Evolutionary conservation across 1,284 basidiomycete genomes (phyloP).

Genomic region (Naganishia sp.): DNA sequence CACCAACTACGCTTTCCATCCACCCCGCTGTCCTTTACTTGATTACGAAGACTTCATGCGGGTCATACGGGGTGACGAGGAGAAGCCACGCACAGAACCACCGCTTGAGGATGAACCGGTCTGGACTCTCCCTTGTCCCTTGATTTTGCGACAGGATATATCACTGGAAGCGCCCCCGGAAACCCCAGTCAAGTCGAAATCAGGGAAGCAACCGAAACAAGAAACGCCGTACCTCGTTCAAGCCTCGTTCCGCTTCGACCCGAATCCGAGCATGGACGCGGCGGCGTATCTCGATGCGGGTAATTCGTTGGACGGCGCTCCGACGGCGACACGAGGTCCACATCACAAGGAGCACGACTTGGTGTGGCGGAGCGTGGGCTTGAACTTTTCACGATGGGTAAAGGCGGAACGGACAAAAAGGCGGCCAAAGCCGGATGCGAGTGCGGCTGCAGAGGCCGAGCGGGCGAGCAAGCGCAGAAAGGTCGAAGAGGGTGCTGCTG

Average conservation of each 20-base stretch:
- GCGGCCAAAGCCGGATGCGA: constrained; percentile 5
- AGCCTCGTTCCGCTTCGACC: constrained; percentile 18
- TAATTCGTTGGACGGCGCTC: background rate
- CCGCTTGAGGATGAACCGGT: background rate
- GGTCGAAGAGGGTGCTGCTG: constrained; percentile 34
- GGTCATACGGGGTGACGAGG: background rate
- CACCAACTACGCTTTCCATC: constrained; percentile 21
- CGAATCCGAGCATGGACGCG: constrained; percentile 4
- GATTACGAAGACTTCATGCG: constrained; percentile 3
- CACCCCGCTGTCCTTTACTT: constrained; percentile 5
- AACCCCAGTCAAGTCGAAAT: background rate
- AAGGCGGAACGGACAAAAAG: constrained; percentile 33
- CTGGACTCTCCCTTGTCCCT: constrained; percentile 5
- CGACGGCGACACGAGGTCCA: background rate
- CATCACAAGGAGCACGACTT: constrained; percentile 21
- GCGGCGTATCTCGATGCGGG: constrained; percentile 2
- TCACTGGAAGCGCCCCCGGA: background rate
- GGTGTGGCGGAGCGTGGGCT: constrained; percentile 23
- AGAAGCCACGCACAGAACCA: background rate
- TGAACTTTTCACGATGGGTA: constrained; percentile 39
- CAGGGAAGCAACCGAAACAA: background rate
- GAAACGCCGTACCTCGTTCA: constrained; percentile 9
- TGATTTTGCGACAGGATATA: constrained; percentile 7
- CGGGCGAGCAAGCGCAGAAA: constrained; percentile 34
- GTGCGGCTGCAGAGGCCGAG: background rate